These are phyloP conservation scores for Mycena galericulata DNA, from an alignment of 768 basidiomycete species.

Conservation along the genomic window DNA sequence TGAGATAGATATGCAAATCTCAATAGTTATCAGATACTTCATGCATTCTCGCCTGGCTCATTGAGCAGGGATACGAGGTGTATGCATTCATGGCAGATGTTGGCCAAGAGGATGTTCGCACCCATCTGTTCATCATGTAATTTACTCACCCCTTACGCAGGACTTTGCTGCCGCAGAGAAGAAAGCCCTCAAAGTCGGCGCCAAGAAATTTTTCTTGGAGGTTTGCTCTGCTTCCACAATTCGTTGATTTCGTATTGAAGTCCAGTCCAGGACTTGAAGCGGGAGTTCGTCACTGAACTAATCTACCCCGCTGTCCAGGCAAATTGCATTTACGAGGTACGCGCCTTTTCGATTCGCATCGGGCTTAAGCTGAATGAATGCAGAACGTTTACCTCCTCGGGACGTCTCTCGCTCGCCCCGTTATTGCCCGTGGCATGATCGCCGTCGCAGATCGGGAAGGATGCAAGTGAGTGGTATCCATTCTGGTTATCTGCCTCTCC, in stretches of 20 bases:
- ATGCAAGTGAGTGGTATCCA: conserved; percentile 83
- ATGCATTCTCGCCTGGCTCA: conserved; percentile 98
- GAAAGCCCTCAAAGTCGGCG: conserved; percentile 92
- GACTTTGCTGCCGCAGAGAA: conserved; percentile 92
- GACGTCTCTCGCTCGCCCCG: conserved; percentile 96
- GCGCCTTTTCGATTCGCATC: conserved; percentile 23
- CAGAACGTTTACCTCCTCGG: conserved; percentile 97
- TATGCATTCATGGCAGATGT: conserved; percentile 98
- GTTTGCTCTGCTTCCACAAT: conserved; percentile 50
- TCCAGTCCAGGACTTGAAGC: conserved; percentile 80
- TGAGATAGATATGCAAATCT: not conserved
- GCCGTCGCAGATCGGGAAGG: conserved; percentile 88
- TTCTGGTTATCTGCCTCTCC: not conserved
- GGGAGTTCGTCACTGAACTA: conserved; percentile 95
- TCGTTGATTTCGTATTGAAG: not conserved
- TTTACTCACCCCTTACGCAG: conserved; percentile 57
- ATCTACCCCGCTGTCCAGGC: conserved; percentile 99
- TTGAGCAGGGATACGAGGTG: conserved; percentile 98
- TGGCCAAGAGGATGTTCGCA: conserved; percentile 85
- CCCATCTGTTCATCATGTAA: not conserved
- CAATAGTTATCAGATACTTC: conserved; percentile 80
- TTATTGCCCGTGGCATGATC: conserved; percentile 99
- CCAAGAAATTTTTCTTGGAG: conserved; percentile 95
- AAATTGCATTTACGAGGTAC: conserved; percentile 97
- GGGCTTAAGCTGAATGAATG: conserved; percentile 13